These are phyloP conservation scores for Xylaria sp. DNA, from an alignment of 2,329 filamentous ascomycete genomes.

Conservation along the genomic window DNA sequence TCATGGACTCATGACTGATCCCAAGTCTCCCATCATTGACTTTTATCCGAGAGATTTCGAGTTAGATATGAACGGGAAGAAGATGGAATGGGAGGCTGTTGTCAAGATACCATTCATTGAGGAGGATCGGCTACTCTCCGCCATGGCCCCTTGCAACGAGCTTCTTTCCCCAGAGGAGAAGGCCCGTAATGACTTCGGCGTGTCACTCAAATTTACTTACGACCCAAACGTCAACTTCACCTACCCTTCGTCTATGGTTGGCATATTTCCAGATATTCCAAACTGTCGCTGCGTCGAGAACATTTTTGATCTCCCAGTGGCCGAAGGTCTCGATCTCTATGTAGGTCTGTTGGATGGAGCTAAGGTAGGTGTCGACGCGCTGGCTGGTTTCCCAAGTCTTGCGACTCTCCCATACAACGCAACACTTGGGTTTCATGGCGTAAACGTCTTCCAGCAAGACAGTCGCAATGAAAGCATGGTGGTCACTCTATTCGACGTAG, in stretches of 20 bases:
- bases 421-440: conserved; percentile 83
- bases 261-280: conserved; percentile 88
- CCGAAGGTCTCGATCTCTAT: conserved; percentile 87
- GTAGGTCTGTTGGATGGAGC: conserved; percentile 86
- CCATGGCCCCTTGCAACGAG: conserved; percentile 86
- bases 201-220: conserved; percentile 92
- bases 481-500: conserved; percentile 81
- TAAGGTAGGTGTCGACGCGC: conserved; percentile 80
- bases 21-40: conserved; percentile 92
- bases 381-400: conserved; percentile 93
- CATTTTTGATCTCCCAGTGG: conserved; percentile 91
- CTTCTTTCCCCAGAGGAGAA: conserved; percentile 82
- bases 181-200: conserved; percentile 87
- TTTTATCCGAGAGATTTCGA: conserved; percentile 98
- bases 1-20: conserved; percentile 90
- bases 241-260: conserved; percentile 88
- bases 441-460: conserved; percentile 95
- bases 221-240: conserved; percentile 78
- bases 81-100: conserved; percentile 99
- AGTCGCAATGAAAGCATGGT: conserved; percentile 98
- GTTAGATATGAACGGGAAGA: conserved; percentile 99
- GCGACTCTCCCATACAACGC: conserved; percentile 87
- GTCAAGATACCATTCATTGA: conserved; percentile 99
- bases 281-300: conserved; percentile 95
- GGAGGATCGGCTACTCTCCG: conserved; percentile 82